Evolutionary conservation across 2,329 filamentous ascomycete species (phyloP).

Genomic region (Sphaerostilbella broomeana): DNA sequence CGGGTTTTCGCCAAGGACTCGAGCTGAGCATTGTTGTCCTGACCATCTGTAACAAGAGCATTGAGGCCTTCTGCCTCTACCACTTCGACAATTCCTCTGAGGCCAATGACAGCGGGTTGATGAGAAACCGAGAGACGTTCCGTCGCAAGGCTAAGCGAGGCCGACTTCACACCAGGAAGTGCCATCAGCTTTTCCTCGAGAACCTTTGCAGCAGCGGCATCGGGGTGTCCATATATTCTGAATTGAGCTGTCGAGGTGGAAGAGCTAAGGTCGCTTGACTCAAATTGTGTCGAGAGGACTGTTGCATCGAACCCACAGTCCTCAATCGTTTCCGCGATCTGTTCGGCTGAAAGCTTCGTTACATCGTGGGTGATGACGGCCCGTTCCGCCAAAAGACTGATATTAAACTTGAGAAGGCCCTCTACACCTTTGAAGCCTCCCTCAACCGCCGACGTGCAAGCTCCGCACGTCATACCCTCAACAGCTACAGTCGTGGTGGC

Average conservation of each 20-base stretch:
- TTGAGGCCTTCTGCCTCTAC: conserved; percentile 83
- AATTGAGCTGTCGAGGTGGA: conserved; percentile 62
- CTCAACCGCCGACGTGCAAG: conserved; percentile 89
- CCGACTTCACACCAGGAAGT: conserved; percentile 67
- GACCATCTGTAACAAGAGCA: conserved; percentile 79
- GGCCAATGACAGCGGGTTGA: conserved; percentile 62
- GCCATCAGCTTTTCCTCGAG: conserved; percentile 63
- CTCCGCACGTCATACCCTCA: conserved; percentile 95
- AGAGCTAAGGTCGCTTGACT: conserved; percentile 47
- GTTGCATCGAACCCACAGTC: conserved; percentile 83
- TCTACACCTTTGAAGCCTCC: conserved; percentile 69
- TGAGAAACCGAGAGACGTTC: conserved; percentile 70
- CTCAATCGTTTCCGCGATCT: conserved; percentile 78
- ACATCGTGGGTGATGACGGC: conserved; percentile 83
- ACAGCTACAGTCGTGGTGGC: conserved; percentile 80
- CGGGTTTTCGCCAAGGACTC: conserved; percentile 94
- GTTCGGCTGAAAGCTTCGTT: conserved; percentile 59
- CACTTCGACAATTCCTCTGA: conserved; percentile 74
- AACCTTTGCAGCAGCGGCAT: conserved; percentile 62
- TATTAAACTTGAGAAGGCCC: conserved; percentile 84
- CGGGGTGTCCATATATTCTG: conserved; percentile 74
- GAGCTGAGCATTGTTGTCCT: conserved; percentile 94
- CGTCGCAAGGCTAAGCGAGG: conserved; percentile 64
- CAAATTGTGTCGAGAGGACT: conserved; percentile 68
- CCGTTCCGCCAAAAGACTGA: conserved; percentile 86